Evolutionary conservation across 768 basidiomycete species (phyloP), one percentile per base, ranked within the genome.

Genomic region (Ramaria rubella): DNA sequence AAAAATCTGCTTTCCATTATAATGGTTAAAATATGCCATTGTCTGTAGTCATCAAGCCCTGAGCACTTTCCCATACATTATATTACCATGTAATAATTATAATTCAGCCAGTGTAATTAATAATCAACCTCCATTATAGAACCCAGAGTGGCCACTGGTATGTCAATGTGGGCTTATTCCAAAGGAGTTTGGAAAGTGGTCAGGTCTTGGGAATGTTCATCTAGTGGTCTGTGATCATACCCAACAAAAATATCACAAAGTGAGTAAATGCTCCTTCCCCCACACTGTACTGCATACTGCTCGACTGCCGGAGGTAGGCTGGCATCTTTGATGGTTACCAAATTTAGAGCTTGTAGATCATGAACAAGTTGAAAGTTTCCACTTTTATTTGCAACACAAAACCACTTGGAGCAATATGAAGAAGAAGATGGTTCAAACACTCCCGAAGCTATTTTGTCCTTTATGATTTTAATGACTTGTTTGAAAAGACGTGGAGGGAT

Each of bases 121-220:
- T n/a, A n/a, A n/a, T n/a, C n/a, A n/a, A n/a, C n/a, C n/a, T n/a
- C n/a, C n/a, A n/a, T n/a, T n/a, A n/a, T n/a, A n/a, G n/a, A n/a
- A n/a, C n/a, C n/a, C n/a, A n/a, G n/a, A n/a, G n/a, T n/a, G n/a
- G n/a, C n/a, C n/a, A n/a, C n/a, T n/a, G 1, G 65, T 65, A 0
- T 75, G 63, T 0, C 67, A 58, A 0, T 72, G 53, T 0, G 67
- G 60, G 1, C 74, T 72, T 5, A n/a, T n/a, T n/a, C n/a, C n/a
- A 73, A 63, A 0, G 71, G 73, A 0, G 68, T 72, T 52, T 65
- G 64, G 40, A 65, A 65, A 48, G 61, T 61, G 1, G 64, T 54
- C 1, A 61, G 61, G 21, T 61, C 64, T 26, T 58, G 14, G 17
- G 59, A 61, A 26, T 56, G 42, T 11, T 51, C 53, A 26, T 60